Evolutionary conservation across 2,329 filamentous ascomycete genomes (phyloP), one percentile per base, ranked within the genome.

Genomic region (Colletotrichum truncatum): DNA sequence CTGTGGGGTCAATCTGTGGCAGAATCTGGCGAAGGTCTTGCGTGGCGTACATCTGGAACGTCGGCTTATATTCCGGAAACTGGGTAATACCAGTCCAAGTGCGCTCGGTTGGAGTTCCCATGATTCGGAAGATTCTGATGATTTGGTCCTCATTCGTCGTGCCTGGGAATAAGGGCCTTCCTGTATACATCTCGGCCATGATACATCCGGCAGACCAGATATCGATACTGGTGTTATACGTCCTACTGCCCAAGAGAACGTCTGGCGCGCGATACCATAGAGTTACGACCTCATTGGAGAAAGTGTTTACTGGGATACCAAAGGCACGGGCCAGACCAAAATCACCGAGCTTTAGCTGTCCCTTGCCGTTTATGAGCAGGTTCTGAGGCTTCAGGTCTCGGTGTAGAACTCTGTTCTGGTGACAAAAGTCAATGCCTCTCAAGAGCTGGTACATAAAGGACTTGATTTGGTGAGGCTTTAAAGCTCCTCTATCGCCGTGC

Each of bases 161-260:
- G 64, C 96, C 96, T 0, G 96, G 96, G 82, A 99, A 99, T 6
- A 99, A 86, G 0, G 96, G 96, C 16, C 96, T 88, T 4, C 96
- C 96, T 0, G 95, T 98, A 79, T 97, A 98, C 94, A 99, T 98
- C 81, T 99, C 96, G 9, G 96, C 96, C 96, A 99, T 98, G 84
- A 99, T 99, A 79, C 96, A 99, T 61, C 96, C 96, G 6, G 96
- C 96, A 6, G 93, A 97, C 96, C 96, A 99, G 76, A 99, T 98
- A 75, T 99, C 96, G 77, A 99, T 98, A 80, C 93, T 97, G n/a
- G 96, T 99, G 81, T 97, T 99, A 83, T 99, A 99, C 21, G 96
- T 98, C 70, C 96, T 86, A 73, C 92, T 96, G 55, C 96, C 96
- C 46, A 99, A 87, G 54, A 99, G 87, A 48, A 99, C 96, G 73